Evolutionary conservation across 1,139 yeast species (phyloP).

Genomic region (Hyphopichia burtonii): DNA sequence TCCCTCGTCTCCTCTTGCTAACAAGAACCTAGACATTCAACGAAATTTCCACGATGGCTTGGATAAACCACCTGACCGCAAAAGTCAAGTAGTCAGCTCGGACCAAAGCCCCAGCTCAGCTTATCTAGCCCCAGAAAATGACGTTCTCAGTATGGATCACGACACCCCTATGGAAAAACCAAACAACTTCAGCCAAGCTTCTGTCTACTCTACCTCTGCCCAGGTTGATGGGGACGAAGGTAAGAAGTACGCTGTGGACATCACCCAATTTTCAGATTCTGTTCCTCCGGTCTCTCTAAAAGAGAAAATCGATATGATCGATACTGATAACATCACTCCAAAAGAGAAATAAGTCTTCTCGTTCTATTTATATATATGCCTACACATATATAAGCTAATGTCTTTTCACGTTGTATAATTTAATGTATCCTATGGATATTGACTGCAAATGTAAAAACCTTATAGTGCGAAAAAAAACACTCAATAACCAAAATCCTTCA

Average conservation of each 20-base stretch:
- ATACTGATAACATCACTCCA: conserved; percentile 9
- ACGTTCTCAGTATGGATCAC: neutral
- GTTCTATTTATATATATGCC: neutral
- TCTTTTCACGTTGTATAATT: too few species aligned
- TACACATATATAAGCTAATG: neutral
- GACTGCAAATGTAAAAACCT: too few species aligned
- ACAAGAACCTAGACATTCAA: neutral
- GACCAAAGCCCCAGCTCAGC: neutral
- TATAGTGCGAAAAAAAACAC: too few species aligned
- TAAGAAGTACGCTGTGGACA: conserved; percentile 7
- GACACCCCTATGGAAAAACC: conserved; percentile 2
- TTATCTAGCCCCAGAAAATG: neutral
- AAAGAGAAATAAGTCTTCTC: neutral
- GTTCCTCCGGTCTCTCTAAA: conserved; percentile 27
- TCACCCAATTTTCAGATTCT: conserved; percentile 7
- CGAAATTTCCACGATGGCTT: neutral
- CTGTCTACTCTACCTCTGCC: conserved; percentile 32
- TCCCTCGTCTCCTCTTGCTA: neutral
- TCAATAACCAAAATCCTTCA: neutral
- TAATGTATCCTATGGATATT: too few species aligned
- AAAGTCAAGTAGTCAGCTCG: too few species aligned
- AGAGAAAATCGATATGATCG: conserved; percentile 30
- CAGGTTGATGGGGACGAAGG: conserved; percentile 29
- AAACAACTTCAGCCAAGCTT: conserved; percentile 18
- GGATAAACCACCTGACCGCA: neutral